phyloP scores from a whole-genome alignment of 305 asterid genomes.

The Striga hermonthica region DNA sequence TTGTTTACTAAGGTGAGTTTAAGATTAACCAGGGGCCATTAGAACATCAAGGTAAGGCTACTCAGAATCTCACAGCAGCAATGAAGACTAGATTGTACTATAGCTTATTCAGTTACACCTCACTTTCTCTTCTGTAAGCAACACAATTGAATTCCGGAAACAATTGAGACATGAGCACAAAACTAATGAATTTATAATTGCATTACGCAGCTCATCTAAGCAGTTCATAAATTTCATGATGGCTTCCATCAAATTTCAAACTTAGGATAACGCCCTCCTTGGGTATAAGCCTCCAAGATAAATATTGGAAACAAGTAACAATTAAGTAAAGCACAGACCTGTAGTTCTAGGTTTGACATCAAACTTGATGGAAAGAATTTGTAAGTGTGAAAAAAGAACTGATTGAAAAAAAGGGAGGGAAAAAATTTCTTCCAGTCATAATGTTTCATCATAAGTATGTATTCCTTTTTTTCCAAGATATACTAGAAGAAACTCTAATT shows the following conservation, averaged over 20 bases:
- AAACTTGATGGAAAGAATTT: no score
- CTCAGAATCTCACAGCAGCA: not conserved
- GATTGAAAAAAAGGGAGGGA: no score
- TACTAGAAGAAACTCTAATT: constrained; percentile 18
- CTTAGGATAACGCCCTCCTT: not conserved
- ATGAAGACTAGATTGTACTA: not conserved
- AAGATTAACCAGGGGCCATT: not conserved
- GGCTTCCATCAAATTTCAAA: not conserved
- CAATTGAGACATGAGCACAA: not conserved
- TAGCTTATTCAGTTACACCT: not conserved
- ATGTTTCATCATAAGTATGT: constrained; percentile 10
- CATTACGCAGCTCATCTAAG: not conserved
- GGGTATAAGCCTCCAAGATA: not conserved
- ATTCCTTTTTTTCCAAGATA: constrained; percentile 8
- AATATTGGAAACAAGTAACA: not conserved
- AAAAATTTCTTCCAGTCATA: no score
- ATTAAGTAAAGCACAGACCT: not conserved
- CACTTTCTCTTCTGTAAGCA: not conserved
- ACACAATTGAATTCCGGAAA: not conserved
- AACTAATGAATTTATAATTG: not conserved
- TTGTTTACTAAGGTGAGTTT: constrained; percentile 21
- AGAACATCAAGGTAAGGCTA: not conserved
- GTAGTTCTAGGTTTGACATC: not conserved
- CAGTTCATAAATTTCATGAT: not conserved
- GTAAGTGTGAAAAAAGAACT: no score